A percentile compares a stretch with the other conserved stretches of the same genome.
phyloP scores from a whole-genome alignment of 2,329 filamentous ascomycete genomes.

The Aspergillus sp. region DNA sequence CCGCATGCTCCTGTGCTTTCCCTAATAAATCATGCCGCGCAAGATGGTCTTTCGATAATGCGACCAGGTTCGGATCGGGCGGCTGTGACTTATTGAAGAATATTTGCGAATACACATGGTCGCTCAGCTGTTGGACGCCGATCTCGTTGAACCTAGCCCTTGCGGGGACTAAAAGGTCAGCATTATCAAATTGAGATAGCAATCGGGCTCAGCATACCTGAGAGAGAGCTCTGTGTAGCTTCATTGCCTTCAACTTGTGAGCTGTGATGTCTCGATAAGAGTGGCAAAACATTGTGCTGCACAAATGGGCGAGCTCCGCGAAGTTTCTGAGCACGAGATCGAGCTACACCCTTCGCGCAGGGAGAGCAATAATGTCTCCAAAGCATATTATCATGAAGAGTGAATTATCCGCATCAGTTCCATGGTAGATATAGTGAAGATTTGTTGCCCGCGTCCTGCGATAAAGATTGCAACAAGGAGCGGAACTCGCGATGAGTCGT shows the following conservation, averaged over 20 bases:
- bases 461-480: constrained; percentile 7
- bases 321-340: constrained; percentile 31
- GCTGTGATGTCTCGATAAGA: constrained; percentile 21
- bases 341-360: constrained; percentile 36
- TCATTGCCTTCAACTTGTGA: constrained; percentile 14
- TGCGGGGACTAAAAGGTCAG: constrained; percentile 40
- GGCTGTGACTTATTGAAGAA: constrained; percentile 64
- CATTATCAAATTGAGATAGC: constrained; percentile 1
- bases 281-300: constrained; percentile 21
- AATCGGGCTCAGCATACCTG: constrained; percentile 29
- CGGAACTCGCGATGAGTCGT: constrained; percentile 8
- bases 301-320: constrained; percentile 24
- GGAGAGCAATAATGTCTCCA: constrained; percentile 35
- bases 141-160: constrained; percentile 85
- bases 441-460: constrained; percentile 26
- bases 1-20: constrained; percentile 78
- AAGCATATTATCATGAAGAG: constrained; percentile 29
- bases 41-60: constrained; percentile 81
- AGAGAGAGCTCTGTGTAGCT: constrained; percentile 29
- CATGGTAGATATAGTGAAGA: constrained; percentile 24
- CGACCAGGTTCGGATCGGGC: constrained; percentile 72
- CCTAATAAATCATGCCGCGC: constrained; percentile 82
- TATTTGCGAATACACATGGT: constrained; percentile 78
- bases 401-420: constrained; percentile 5
- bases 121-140: constrained; percentile 90